Evolutionary conservation across 2,329 filamentous ascomycete genomes (phyloP).

Genomic region (Phyllosticta ampelicida): DNA sequence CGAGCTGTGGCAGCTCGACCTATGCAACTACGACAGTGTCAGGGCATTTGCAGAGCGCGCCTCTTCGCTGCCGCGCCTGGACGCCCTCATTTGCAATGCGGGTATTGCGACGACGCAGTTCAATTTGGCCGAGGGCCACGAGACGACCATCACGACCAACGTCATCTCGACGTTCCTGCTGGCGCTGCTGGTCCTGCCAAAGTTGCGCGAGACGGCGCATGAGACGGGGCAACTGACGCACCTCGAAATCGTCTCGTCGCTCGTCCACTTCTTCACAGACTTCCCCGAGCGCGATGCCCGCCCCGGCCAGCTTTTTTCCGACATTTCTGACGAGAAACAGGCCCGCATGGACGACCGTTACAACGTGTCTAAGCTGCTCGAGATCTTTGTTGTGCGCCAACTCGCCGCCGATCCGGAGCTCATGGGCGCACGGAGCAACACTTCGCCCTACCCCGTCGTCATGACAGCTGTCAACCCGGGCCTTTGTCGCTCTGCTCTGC

Average conservation of each 20-base stretch:
- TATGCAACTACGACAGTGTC: conserved; percentile 27
- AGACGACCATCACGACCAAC: conserved; percentile 29
- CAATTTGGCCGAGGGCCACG: conserved; percentile 19
- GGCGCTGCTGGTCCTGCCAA: conserved; percentile 19
- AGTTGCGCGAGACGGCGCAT: conserved; percentile 13
- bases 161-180: conserved; percentile 31
- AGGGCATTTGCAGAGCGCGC: conserved; percentile 22
- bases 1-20: conserved; percentile 38
- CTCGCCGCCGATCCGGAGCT: conserved; percentile 9
- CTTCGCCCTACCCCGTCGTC: conserved; percentile 6
- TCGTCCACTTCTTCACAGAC: conserved; percentile 11
- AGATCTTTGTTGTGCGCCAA: conserved; percentile 16
- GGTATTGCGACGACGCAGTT: conserved; percentile 22
- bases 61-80: conserved; percentile 20
- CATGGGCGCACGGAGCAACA: not conserved
- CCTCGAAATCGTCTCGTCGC: conserved; percentile 13
- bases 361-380: conserved; percentile 18
- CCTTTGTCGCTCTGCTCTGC: conserved; percentile 11
- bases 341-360: conserved; percentile 15
- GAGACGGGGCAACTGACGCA: not conserved
- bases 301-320: conserved; percentile 13
- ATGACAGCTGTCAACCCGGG: conserved; percentile 13
- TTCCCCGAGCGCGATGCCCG: conserved; percentile 6
- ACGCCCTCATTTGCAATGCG: conserved; percentile 30
- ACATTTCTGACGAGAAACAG: conserved; percentile 13